phyloP scores from a whole-genome alignment of 495 filamentous ascomycete species.

The Tricharina praecox region DNA sequence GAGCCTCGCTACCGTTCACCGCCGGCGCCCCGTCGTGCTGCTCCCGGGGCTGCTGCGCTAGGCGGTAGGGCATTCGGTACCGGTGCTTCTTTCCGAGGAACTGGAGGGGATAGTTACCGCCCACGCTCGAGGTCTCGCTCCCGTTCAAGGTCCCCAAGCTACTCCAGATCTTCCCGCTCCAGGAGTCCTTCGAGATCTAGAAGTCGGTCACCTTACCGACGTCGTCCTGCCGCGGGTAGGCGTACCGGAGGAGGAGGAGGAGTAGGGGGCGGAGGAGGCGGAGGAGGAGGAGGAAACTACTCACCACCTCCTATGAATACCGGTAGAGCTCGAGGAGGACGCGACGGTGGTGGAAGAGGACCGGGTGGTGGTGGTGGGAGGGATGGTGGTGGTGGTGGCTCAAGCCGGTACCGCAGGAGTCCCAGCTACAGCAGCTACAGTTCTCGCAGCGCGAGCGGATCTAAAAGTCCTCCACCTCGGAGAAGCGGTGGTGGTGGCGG shows the following conservation, averaged over 20 bases:
- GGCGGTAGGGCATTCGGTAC: constrained; percentile 16
- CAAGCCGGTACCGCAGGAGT: constrained; percentile 37
- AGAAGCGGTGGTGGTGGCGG: constrained; percentile 28
- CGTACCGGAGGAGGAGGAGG: constrained; percentile 25
- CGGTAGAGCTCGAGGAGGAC: constrained; percentile 25
- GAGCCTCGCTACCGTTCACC: constrained; percentile 23
- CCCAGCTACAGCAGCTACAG: constrained; percentile 47
- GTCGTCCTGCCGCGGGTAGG: constrained; percentile 30
- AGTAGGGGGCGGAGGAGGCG: constrained; percentile 19
- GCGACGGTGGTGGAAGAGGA: constrained; percentile 25
- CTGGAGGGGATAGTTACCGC: constrained; percentile 23
- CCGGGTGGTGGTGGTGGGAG: constrained; percentile 27
- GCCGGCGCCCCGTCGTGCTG: constrained; percentile 10
- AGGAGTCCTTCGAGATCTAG: constrained; percentile 17
- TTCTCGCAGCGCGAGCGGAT: constrained; percentile 33
- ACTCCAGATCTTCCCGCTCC: constrained; percentile 16
- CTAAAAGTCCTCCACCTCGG: constrained; percentile 21
- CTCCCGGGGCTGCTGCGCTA: constrained; percentile 6
- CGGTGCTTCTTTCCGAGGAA: constrained; percentile 18
- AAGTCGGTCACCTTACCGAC: constrained; percentile 32
- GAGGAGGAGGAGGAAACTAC: constrained; percentile 28
- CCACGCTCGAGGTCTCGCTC: constrained; percentile 17
- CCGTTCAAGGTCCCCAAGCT: constrained; percentile 17
- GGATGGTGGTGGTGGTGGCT: constrained; percentile 28
- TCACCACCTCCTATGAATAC: constrained; percentile 36